Conservation (phyloP, 2,329 filamentous ascomycete species). For the Colletotrichum lini region DNA sequence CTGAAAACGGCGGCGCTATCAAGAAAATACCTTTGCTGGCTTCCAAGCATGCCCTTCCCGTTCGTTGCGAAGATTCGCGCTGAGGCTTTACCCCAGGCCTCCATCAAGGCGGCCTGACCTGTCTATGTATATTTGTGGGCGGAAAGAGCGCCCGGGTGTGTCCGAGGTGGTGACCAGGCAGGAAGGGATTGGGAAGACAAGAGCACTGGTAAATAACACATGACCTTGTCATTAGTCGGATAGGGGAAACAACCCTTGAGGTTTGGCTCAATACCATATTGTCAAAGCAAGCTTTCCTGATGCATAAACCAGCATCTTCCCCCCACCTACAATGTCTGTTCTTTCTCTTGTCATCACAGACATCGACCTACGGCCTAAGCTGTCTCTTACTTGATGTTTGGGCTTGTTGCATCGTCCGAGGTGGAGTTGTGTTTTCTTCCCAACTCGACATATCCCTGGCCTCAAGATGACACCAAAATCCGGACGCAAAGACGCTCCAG, state of each 20-base stretch:
- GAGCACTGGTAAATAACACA: conserved; percentile 10
- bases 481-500: neutral
- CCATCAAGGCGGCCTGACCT: conserved; percentile 2
- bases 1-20: conserved; percentile 32
- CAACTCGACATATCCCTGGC: conserved; percentile 35
- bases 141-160: conserved; percentile 17
- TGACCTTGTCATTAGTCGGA: neutral
- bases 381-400: neutral
- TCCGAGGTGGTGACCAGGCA: neutral
- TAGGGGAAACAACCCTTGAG: conserved; percentile 13
- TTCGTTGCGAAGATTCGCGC: conserved; percentile 4
- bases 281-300: conserved; percentile 1
- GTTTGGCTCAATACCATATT: conserved; percentile 5
- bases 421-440: conserved; percentile 17
- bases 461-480: conserved; percentile 9
- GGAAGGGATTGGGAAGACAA: neutral
- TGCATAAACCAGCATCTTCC: neutral
- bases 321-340: neutral
- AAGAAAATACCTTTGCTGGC: neutral
- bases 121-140: neutral
- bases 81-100: conserved; percentile 1
- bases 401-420: neutral
- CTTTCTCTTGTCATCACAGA: neutral
- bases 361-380: neutral
- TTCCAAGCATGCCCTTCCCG: conserved; percentile 4